phyloP scores from a whole-genome alignment of 371 early-diverging fungal genomes.

The Umbelopsis sp. region DNA sequence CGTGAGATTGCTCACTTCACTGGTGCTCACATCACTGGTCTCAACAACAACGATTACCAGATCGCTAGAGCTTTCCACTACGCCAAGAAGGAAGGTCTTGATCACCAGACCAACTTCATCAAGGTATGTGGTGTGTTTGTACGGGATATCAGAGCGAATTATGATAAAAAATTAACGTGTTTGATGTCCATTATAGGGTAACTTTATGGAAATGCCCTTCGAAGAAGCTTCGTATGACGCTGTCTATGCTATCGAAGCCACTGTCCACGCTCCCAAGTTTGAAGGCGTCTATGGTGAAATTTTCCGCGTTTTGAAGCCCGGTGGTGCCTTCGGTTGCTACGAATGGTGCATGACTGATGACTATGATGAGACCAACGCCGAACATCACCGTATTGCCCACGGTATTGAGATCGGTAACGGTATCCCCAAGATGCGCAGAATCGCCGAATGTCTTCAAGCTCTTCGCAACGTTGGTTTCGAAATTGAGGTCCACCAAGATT shows the following conservation, averaged over 20 bases:
- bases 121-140: constrained; percentile 40
- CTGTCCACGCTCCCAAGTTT: constrained; percentile 83
- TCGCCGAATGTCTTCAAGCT: constrained; percentile 70
- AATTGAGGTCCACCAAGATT: constrained; percentile 67
- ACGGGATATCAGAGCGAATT: background rate
- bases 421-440: constrained; percentile 81
- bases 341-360: constrained; percentile 92
- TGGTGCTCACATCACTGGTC: constrained; percentile 87
- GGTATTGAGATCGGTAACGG: constrained; percentile 89
- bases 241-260: constrained; percentile 93
- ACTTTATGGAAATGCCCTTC: constrained; percentile 93
- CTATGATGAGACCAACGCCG: constrained; percentile 75
- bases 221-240: constrained; percentile 82
- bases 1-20: constrained; percentile 89
- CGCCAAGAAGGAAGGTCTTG: constrained; percentile 67
- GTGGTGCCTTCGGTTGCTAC: constrained; percentile 87
- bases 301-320: constrained; percentile 91
- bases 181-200: constrained; percentile 57
- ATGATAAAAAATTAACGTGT: background rate
- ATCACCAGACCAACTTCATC: constrained; percentile 62
- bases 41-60: constrained; percentile 97
- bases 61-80: constrained; percentile 78
- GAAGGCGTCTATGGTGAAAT: constrained; percentile 87
- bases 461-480: constrained; percentile 87
- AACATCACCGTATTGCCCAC: constrained; percentile 76